phyloP scores from a whole-genome alignment of 305 asterid genomes.

The Ilex paraguariensis region DNA sequence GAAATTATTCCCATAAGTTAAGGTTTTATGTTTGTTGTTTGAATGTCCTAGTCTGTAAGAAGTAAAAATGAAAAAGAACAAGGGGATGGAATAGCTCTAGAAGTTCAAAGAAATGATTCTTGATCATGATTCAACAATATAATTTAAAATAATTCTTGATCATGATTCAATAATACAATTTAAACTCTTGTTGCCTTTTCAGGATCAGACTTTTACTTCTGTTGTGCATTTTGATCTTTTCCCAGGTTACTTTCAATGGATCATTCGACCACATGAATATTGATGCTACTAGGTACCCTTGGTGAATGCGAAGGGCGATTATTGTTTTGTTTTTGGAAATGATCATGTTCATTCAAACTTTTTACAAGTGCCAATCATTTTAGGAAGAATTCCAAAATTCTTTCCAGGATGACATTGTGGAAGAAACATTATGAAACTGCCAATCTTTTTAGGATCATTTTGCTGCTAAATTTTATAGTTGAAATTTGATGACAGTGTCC shows the following conservation, averaged over 20 bases:
- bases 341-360: too few relatives aligned
- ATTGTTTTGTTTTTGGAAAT: background rate
- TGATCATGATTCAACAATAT: background rate
- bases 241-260: slow-evolving; percentile 94
- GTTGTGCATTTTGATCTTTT: slow-evolving; percentile 13
- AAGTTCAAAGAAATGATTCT: background rate
- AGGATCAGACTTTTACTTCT: background rate
- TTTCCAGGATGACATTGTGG: too few relatives aligned
- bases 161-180: background rate
- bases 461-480: slow-evolving; percentile 5
- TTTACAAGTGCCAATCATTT: too few relatives aligned
- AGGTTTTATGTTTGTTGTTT: too few relatives aligned
- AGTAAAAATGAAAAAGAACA: too few relatives aligned
- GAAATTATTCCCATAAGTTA: too few relatives aligned
- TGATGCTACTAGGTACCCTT: slow-evolving; percentile 85
- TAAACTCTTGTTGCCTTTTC: slow-evolving; percentile 7
- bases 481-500: slow-evolving; percentile 63
- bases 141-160: slow-evolving; percentile 3
- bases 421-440: too few relatives aligned
- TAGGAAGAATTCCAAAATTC: too few relatives aligned
- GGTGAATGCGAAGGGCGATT: slow-evolving; percentile 10
- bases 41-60: too few relatives aligned
- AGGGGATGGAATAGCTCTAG: background rate
- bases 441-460: too few relatives aligned
- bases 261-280: slow-evolving; percentile 97